Evolutionary conservation across 306 rosid species (phyloP).

Genomic region (Datisca glomerata): DNA sequence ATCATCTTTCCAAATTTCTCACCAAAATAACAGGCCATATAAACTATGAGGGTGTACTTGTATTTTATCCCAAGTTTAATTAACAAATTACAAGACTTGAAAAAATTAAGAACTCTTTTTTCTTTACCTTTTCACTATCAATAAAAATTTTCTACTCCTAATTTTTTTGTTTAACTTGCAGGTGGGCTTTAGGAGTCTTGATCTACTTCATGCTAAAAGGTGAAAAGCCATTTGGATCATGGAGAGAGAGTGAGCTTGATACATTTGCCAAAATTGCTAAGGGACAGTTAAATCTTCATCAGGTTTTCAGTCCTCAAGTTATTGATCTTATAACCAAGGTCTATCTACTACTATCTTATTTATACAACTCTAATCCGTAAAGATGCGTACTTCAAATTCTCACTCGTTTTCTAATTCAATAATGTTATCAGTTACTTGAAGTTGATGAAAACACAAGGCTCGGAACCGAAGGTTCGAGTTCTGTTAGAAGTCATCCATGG

Average conservation of each 20-base stretch:
- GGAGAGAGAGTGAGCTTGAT: conserved; percentile 90
- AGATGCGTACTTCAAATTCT: background rate
- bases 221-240: conserved; percentile 92
- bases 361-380: background rate
- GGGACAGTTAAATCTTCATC: conserved; percentile 63
- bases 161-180: conserved; percentile 17
- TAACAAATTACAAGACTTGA: too few species aligned
- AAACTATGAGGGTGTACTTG: too few species aligned
- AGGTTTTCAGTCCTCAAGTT: conserved; percentile 68
- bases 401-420: background rate
- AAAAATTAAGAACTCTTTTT: too few species aligned
- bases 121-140: too few species aligned
- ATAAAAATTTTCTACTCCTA: too few species aligned
- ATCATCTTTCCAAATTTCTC: too few species aligned
- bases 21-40: too few species aligned
- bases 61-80: too few species aligned
- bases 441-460: conserved; percentile 74
- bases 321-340: conserved; percentile 88
- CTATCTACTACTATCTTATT: conserved; percentile 11
- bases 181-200: conserved; percentile 97
- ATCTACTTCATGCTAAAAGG: conserved; percentile 71
- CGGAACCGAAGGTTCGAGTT: conserved; percentile 61
- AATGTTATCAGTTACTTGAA: conserved; percentile 65
- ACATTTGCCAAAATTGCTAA: conserved; percentile 79
- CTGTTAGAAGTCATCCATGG: conserved; percentile 75